phyloP scores from a whole-genome alignment of 208 protist species.

The Leishmania braziliensis region DNA sequence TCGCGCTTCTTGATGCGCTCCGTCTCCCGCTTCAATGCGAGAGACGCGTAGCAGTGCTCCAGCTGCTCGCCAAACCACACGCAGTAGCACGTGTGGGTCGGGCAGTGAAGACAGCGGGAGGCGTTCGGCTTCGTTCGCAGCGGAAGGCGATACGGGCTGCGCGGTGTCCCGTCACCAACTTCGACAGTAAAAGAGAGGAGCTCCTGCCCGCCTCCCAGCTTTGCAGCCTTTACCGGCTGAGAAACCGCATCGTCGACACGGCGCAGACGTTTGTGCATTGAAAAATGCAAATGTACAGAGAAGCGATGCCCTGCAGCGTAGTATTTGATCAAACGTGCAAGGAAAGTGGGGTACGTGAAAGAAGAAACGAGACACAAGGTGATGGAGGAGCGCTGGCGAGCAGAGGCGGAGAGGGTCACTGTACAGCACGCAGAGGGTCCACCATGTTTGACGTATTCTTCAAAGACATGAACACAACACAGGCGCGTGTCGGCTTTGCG shows the following conservation, averaged over 20 bases:
- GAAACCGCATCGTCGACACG: slow-evolving; percentile 11
- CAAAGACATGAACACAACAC: neutral
- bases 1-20: slow-evolving; percentile 49
- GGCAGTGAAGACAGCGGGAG: slow-evolving; percentile 63
- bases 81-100: slow-evolving; percentile 48
- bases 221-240: slow-evolving; percentile 11
- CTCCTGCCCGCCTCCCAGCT: neutral
- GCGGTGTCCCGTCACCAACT: slow-evolving; percentile 38
- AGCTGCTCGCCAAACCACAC: slow-evolving; percentile 45
- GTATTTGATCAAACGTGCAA: neutral
- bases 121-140: slow-evolving; percentile 50
- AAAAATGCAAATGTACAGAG: slow-evolving; percentile 19
- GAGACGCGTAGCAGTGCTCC: slow-evolving; percentile 45
- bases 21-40: slow-evolving; percentile 56
- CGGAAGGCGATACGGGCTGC: slow-evolving; percentile 52
- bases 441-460: neutral
- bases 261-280: slow-evolving; percentile 52
- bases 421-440: neutral
- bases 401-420: neutral
- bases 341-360: neutral
- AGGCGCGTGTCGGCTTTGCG: neutral
- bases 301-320: neutral
- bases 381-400: neutral
- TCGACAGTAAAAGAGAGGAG: slow-evolving; percentile 1
- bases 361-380: slow-evolving; percentile 2